Percentiles rank a stretch among this genome's conserved stretches.
phyloP scores from a whole-genome alignment of 176 grass and related monocot genomes.

The Chloris gayana region DNA sequence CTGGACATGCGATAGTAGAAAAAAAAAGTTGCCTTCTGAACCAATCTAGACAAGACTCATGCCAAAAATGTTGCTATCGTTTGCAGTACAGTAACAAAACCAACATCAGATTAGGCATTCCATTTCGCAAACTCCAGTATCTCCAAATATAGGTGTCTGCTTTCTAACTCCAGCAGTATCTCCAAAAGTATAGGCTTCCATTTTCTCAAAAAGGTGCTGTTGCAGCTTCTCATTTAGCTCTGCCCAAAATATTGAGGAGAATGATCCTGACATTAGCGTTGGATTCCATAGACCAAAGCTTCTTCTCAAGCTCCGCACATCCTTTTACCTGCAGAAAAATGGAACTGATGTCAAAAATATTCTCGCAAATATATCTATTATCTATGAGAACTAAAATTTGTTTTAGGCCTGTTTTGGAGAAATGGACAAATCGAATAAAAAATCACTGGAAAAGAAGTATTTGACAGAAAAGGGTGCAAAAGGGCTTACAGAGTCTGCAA shows the following conservation, averaged over 20 bases:
- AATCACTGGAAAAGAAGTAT: constrained; percentile 1
- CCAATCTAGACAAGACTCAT: constrained; percentile 47
- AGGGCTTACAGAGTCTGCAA: constrained; percentile 60
- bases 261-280: constrained; percentile 39
- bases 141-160: too few species aligned
- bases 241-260: constrained; percentile 41
- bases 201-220: background rate
- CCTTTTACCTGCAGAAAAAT: constrained; percentile 45
- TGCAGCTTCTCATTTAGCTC: constrained; percentile 31
- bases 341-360: constrained; percentile 38
- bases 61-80: constrained; percentile 43
- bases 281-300: constrained; percentile 50
- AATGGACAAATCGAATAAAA: constrained; percentile 2
- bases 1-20: constrained; percentile 32
- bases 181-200: constrained; percentile 5
- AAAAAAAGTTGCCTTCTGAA: constrained; percentile 35
- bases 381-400: background rate
- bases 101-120: constrained; percentile 25
- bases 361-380: background rate
- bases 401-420: background rate
- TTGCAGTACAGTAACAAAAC: constrained; percentile 34
- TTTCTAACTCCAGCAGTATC: constrained; percentile 28
- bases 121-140: constrained; percentile 29
- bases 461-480: constrained; percentile 30
- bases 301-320: constrained; percentile 44